Evolutionary conservation across 2,329 filamentous ascomycete genomes (phyloP), one percentile per base, ranked within the genome.

Genomic region (Fusarium agapanthi): DNA sequence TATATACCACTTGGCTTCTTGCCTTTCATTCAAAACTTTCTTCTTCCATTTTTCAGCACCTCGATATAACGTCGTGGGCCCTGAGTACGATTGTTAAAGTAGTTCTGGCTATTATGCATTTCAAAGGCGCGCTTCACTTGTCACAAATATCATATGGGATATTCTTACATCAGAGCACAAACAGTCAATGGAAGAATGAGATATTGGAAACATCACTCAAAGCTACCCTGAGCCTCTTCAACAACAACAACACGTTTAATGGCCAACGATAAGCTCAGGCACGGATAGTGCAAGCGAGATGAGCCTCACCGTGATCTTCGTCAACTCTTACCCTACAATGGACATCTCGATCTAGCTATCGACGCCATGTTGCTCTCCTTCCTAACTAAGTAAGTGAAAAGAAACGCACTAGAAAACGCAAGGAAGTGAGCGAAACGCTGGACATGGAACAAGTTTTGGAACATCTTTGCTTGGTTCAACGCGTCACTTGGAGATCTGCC

Each of bases 391-490:
- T 50, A 68, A 63, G 11, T 35, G 12, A 24, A 35, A 6, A 32
- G 65, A 69, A 69, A 7, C 30, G n/a, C 30, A 65, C 58, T 58
- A 69, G 65, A 69, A 69, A 34, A 2, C 15, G 30, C 40, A 58
- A 51, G 28, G 51, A 69, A 65, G 6, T 18, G 16, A 30, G 18
- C 11, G 3, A 44, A 11, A 20, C 14, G 1, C 34, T 16, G 28
- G 40, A 24, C n/a, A 57, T 48, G 28, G 59, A 65, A 54, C 45
- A 69, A 43, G 28, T 20, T 38, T 38, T 48, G 40, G 26, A 64
- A 43, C 26, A 53, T 34, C 32, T 20, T 35, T 30, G 4, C 12
- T 55, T 26, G 16, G 32, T 28, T 32, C n/a, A 28, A 57, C 22
- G 24, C 45, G 56, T 50, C 43, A 63, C 38, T 44, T 34, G 16